These are phyloP conservation scores for Penicillium ucsense DNA, from an alignment of 495 filamentous ascomycete species.

Conservation along the genomic window DNA sequence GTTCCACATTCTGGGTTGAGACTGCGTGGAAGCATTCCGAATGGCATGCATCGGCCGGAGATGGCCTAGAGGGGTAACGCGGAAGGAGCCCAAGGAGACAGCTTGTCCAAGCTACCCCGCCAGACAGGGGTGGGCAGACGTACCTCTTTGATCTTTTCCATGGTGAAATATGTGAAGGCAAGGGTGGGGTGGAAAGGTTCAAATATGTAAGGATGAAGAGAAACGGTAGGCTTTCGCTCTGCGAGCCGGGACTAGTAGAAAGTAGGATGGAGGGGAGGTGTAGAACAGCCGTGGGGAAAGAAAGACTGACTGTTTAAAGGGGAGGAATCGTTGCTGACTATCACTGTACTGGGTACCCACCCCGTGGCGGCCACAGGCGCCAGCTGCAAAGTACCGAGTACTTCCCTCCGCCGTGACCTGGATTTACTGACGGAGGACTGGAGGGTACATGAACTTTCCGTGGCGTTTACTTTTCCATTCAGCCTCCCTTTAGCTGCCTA, in stretches of 20 bases:
- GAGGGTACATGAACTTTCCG: background rate
- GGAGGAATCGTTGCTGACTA: constrained; percentile 9
- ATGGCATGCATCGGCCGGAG: constrained; percentile 8
- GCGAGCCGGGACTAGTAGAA: constrained; percentile 21
- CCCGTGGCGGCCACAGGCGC: background rate
- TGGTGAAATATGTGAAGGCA: constrained; percentile 22
- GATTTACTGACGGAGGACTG: too few relatives aligned
- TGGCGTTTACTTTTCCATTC: background rate
- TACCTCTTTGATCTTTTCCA: constrained; percentile 72
- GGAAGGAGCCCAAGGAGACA: constrained; percentile 8
- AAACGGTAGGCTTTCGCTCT: constrained; percentile 33
- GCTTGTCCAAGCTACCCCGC: constrained; percentile 37
- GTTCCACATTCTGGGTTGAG: background rate
- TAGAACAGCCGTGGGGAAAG: constrained; percentile 7
- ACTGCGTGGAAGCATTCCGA: background rate
- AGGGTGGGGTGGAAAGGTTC: background rate
- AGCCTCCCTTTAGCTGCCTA: background rate
- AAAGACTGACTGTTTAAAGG: constrained; percentile 21
- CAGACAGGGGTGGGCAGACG: constrained; percentile 30
- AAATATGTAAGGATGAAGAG: constrained; percentile 25
- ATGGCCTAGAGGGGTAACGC: constrained; percentile 10
- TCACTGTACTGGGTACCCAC: constrained; percentile 9
- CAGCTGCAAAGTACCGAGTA: constrained; percentile 6
- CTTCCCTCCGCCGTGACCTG: background rate
- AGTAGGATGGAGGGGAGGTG: constrained; percentile 13